Evolutionary conservation across 148 eudicot species (phyloP).

Genomic region (Dysphania ambrosioides): DNA sequence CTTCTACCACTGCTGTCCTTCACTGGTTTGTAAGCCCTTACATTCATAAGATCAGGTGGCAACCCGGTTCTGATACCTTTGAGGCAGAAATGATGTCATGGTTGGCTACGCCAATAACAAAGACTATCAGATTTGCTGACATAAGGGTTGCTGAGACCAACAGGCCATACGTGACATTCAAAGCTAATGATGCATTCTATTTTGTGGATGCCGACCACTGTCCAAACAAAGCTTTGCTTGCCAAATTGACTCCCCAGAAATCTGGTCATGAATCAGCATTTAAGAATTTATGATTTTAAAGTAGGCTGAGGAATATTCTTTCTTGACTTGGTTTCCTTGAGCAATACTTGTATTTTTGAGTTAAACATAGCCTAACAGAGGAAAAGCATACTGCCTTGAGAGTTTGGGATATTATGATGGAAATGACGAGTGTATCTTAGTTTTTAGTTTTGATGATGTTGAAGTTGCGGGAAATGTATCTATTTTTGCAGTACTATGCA

Average conservation of each 20-base stretch:
- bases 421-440: background rate
- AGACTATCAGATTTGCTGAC: constrained; percentile 74
- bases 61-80: constrained; percentile 84
- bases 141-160: constrained; percentile 69
- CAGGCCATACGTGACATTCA: constrained; percentile 81
- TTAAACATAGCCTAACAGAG: background rate
- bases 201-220: constrained; percentile 83
- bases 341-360: constrained; percentile 5
- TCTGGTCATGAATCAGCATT: constrained; percentile 49
- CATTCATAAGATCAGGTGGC: constrained; percentile 87
- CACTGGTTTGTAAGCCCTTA: constrained; percentile 99
- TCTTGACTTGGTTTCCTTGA: background rate
- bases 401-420: background rate
- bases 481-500: too few relatives aligned
- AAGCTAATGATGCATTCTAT: constrained; percentile 67
- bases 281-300: constrained; percentile 69
- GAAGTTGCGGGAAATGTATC: too few relatives aligned
- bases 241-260: constrained; percentile 72
- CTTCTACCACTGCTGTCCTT: constrained; percentile 77
- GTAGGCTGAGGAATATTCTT: too few relatives aligned
- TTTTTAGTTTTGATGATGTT: too few relatives aligned
- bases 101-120: constrained; percentile 57
- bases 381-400: background rate
- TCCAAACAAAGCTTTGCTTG: constrained; percentile 83
- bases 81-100: constrained; percentile 96